These are phyloP conservation scores for Thraustochytrium sp. DNA, from an alignment of 352 stramenopile species.

Conservation along the genomic window DNA sequence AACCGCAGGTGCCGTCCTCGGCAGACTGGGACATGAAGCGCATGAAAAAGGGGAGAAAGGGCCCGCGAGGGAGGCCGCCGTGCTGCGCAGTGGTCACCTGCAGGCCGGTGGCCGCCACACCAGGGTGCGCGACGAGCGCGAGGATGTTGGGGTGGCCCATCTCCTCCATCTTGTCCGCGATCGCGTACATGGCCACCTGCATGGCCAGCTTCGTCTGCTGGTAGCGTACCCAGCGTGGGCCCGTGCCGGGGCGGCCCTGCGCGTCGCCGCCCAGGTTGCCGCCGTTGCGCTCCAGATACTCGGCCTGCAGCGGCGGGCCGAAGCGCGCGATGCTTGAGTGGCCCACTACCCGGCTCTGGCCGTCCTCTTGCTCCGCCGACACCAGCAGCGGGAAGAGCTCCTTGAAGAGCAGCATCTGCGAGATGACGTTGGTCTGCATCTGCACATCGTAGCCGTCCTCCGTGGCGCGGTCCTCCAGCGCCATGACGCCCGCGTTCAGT, in stretches of 20 bases:
- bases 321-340: neutral
- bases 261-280: neutral
- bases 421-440: slow-evolving; percentile 60
- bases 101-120: slow-evolving; percentile 49
- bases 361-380: slow-evolving; percentile 50
- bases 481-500: slow-evolving; percentile 56
- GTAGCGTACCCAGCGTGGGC: slow-evolving; percentile 59
- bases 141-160: slow-evolving; percentile 44
- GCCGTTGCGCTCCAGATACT: neutral
- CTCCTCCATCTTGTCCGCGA: slow-evolving; percentile 52
- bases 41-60: slow-evolving; percentile 7
- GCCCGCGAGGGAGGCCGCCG: slow-evolving; percentile 33
- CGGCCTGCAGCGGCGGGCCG: neutral
- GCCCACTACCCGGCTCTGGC: slow-evolving; percentile 49
- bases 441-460: slow-evolving; percentile 58
- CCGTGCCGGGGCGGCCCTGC: neutral
- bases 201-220: slow-evolving; percentile 58
- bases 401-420: slow-evolving; percentile 57
- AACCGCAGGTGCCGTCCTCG: neutral
- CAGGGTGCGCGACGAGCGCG: slow-evolving; percentile 43
- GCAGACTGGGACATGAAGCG: slow-evolving; percentile 22
- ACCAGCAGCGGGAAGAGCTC: slow-evolving; percentile 52
- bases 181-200: slow-evolving; percentile 50
- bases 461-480: slow-evolving; percentile 50
- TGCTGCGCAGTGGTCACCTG: slow-evolving; percentile 43